phyloP scores from a whole-genome alignment of 2,329 filamentous ascomycete species.

The Hymenoscyphus fructigenus region DNA sequence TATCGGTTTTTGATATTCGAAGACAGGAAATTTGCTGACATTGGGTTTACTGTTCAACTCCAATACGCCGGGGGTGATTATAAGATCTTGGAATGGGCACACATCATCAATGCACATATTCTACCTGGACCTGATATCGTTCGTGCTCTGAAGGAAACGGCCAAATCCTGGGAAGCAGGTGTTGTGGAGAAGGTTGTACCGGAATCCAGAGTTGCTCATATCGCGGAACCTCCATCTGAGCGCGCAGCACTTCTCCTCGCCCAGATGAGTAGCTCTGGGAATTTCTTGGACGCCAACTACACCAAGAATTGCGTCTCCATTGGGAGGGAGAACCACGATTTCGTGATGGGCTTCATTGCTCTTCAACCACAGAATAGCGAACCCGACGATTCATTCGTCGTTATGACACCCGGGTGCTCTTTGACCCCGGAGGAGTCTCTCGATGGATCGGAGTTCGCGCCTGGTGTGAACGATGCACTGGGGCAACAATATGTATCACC shows the following conservation, averaged over 20 bases:
- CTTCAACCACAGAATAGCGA: slow-evolving; percentile 62
- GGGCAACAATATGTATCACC: slow-evolving; percentile 50
- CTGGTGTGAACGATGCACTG: slow-evolving; percentile 54
- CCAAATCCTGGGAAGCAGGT: background rate
- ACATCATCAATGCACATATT: slow-evolving; percentile 66
- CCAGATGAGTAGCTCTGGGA: slow-evolving; percentile 76
- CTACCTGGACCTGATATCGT: slow-evolving; percentile 63
- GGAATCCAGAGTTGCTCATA: background rate
- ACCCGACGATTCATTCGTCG: slow-evolving; percentile 69
- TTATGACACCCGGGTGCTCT: slow-evolving; percentile 79
- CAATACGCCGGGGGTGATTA: slow-evolving; percentile 72
- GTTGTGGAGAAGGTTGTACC: background rate
- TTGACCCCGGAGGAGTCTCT: slow-evolving; percentile 59
- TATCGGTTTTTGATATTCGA: slow-evolving; percentile 73
- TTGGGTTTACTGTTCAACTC: slow-evolving; percentile 75
- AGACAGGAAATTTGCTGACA: slow-evolving; percentile 78
- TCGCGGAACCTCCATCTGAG: slow-evolving; percentile 57
- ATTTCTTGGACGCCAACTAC: slow-evolving; percentile 72
- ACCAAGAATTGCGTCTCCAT: slow-evolving; percentile 69
- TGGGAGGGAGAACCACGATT: slow-evolving; percentile 41
- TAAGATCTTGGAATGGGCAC: slow-evolving; percentile 70
- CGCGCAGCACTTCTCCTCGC: slow-evolving; percentile 73
- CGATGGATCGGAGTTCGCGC: slow-evolving; percentile 41
- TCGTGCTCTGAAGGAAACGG: slow-evolving; percentile 44
- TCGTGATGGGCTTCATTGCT: slow-evolving; percentile 34